A percentile compares a stretch with the other conserved stretches of the same genome.
These are phyloP conservation scores for Barnettozyma salicaria DNA, from an alignment of 805 yeast species.

Conservation along the genomic window DNA sequence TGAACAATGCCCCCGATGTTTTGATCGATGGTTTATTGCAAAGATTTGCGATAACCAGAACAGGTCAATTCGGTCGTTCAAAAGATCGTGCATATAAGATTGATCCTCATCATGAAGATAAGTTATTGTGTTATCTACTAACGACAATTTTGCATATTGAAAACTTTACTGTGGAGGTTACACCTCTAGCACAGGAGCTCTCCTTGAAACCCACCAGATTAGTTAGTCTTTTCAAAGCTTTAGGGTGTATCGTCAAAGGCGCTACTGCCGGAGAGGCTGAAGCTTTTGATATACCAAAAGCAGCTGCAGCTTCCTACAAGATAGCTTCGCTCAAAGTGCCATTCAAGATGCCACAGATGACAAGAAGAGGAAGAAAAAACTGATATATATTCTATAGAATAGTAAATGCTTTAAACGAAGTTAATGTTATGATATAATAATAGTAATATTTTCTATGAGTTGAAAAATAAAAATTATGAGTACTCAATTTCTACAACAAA, in stretches of 20 bases:
- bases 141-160: slow-evolving; percentile 71
- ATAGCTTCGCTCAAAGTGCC: slow-evolving; percentile 85
- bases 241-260: slow-evolving; percentile 76
- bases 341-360: slow-evolving; percentile 78
- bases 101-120: slow-evolving; percentile 87
- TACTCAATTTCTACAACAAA: too few relatives aligned
- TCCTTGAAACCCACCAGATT: slow-evolving; percentile 73
- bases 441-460: too few relatives aligned
- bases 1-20: slow-evolving; percentile 66
- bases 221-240: slow-evolving; percentile 60
- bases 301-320: slow-evolving; percentile 57
- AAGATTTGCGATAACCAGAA: slow-evolving; percentile 61
- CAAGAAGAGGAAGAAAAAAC: slow-evolving; percentile 49
- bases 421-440: too few relatives aligned
- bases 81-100: slow-evolving; percentile 71
- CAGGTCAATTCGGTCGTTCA: slow-evolving; percentile 65
- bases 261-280: slow-evolving; percentile 72
- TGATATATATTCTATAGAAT: background rate
- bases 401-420: too few relatives aligned
- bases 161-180: slow-evolving; percentile 64
- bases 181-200: slow-evolving; percentile 81
- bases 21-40: slow-evolving; percentile 67
- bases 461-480: too few relatives aligned
- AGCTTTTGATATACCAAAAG: slow-evolving; percentile 60
- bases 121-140: slow-evolving; percentile 71